Conservation (phyloP, 495 filamentous ascomycete genomes). For the Aspergillus baeticus region DNA sequence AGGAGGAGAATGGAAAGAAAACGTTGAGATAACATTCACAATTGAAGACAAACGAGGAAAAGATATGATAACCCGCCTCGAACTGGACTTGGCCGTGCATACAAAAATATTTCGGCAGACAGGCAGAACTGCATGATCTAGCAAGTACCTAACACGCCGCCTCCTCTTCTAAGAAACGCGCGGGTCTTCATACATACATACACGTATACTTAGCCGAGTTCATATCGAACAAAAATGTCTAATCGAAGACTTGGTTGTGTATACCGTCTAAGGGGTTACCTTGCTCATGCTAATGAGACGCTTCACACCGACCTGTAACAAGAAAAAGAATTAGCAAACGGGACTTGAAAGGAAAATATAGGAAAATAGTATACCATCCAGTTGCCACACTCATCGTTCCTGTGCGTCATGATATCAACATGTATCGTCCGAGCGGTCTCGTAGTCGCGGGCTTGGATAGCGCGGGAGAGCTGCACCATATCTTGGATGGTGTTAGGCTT, state of each 20-base stretch:
- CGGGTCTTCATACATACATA: too few relatives aligned
- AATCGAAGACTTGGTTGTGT: not conserved
- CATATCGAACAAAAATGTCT: not conserved
- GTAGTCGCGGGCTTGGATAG: slow-evolving; percentile 70
- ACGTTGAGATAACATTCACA: slow-evolving; percentile 24
- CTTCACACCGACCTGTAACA: slow-evolving; percentile 78
- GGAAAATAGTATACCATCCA: slow-evolving; percentile 78
- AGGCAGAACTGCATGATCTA: not conserved
- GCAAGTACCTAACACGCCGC: too few relatives aligned
- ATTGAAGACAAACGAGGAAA: slow-evolving; percentile 12
- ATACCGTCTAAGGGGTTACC: slow-evolving; percentile 54
- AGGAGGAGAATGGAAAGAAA: slow-evolving; percentile 1
- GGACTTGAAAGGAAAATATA: not conserved
- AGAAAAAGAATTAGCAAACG: slow-evolving; percentile 3
- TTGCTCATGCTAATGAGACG: slow-evolving; percentile 89
- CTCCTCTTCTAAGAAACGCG: too few relatives aligned
- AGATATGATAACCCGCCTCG: slow-evolving; percentile 5
- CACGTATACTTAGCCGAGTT: not conserved
- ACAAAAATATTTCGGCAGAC: not conserved
- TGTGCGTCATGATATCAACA: slow-evolving; percentile 77
- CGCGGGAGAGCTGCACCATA: slow-evolving; percentile 64
- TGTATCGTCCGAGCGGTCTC: slow-evolving; percentile 73
- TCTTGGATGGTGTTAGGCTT: slow-evolving; percentile 76
- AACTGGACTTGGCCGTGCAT: not conserved
- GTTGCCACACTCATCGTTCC: slow-evolving; percentile 80